phyloP scores from a whole-genome alignment of 768 basidiomycete species.

The Pleurotus salmoneostramineus region DNA sequence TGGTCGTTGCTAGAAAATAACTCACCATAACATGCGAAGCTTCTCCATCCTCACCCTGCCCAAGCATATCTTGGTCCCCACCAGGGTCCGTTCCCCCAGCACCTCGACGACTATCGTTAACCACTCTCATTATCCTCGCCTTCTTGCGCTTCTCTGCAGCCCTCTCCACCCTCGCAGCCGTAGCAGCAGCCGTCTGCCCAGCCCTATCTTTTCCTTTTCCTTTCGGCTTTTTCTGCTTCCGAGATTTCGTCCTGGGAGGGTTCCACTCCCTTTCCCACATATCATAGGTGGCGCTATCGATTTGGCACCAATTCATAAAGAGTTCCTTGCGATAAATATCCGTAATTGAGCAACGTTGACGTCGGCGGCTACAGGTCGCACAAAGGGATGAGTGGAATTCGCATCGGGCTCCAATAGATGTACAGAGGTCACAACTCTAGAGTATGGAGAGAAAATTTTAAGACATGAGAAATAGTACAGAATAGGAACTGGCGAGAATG shows the following conservation, averaged over 20 bases:
- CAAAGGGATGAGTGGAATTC: neutral
- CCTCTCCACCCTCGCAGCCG: too few relatives aligned
- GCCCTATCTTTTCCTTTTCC: too few relatives aligned
- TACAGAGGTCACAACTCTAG: neutral
- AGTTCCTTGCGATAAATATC: neutral
- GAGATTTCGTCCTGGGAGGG: neutral
- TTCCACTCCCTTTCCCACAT: neutral
- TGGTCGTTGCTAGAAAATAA: too few relatives aligned
- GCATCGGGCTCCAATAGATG: neutral
- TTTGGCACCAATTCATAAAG: neutral
- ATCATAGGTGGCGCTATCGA: neutral
- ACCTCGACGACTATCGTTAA: too few relatives aligned
- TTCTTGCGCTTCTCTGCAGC: too few relatives aligned
- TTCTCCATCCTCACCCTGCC: too few relatives aligned
- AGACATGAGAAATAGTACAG: neutral
- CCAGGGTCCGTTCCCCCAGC: too few relatives aligned
- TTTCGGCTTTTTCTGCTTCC: neutral
- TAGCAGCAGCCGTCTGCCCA: too few relatives aligned
- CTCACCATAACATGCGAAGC: too few relatives aligned
- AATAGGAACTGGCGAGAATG: neutral
- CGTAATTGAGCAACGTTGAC: neutral
- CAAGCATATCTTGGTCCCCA: too few relatives aligned
- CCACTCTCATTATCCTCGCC: too few relatives aligned
- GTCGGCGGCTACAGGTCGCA: neutral
- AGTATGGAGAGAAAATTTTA: neutral